Evolutionary conservation across 768 basidiomycete genomes (phyloP).

Genomic region (Pleurotus pulmonarius): DNA sequence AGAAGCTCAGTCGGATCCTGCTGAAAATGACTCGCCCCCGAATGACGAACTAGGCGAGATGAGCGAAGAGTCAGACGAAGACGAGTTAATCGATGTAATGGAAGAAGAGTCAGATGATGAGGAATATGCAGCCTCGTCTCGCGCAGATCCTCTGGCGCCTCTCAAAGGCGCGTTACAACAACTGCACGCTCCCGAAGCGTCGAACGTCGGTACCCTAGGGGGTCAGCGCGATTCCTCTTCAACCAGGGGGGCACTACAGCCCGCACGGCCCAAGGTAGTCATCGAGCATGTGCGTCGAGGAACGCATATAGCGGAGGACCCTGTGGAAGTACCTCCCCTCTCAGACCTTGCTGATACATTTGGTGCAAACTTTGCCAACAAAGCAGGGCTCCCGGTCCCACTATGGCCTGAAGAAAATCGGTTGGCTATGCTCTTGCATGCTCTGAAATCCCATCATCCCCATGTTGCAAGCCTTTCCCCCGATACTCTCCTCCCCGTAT

Average conservation of each 20-base stretch:
- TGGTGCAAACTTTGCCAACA: conserved; percentile 26
- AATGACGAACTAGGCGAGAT: conserved; percentile 15
- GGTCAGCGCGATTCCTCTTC: conserved; percentile 31
- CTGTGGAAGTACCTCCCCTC: conserved; percentile 48
- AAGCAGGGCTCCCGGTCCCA: conserved; percentile 39
- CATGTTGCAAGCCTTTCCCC: conserved; percentile 42
- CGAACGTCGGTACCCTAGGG: conserved; percentile 20
- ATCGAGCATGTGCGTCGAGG: conserved; percentile 70
- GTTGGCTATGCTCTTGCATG: conserved; percentile 51
- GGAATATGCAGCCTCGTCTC: neutral
- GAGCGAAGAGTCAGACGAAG: conserved; percentile 37
- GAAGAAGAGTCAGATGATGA: conserved; percentile 51
- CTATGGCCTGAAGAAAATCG: conserved; percentile 47
- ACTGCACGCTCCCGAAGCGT: conserved; percentile 39
- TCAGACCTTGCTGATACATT: conserved; percentile 41
- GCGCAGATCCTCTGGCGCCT: conserved; percentile 58
- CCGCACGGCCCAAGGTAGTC: conserved; percentile 21
- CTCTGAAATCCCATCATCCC: conserved; percentile 50
- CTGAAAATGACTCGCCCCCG: conserved; percentile 12
- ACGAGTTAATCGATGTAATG: conserved; percentile 67
- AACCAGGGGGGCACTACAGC: conserved; percentile 22
- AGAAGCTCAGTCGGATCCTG: conserved; percentile 28
- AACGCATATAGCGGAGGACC: conserved; percentile 56
- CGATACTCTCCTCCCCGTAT: conserved; percentile 43
- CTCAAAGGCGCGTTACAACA: conserved; percentile 64